phyloP scores from a whole-genome alignment of 2,329 filamentous ascomycete species.

The Phoma sp. region DNA sequence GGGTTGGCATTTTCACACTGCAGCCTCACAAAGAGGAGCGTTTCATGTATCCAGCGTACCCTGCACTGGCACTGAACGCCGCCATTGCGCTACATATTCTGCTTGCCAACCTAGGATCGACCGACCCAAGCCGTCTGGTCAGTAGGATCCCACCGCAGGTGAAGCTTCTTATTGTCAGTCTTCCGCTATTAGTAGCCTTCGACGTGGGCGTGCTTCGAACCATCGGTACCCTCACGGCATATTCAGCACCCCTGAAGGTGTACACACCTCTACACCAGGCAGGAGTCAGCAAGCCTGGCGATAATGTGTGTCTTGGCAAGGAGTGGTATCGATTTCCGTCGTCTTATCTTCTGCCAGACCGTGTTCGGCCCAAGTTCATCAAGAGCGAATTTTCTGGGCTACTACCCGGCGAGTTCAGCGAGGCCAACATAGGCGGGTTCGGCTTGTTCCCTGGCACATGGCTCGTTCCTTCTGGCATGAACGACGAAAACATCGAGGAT shows the following conservation, averaged over 20 bases:
- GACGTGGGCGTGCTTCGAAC: conserved; percentile 75
- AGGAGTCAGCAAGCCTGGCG: conserved; percentile 65
- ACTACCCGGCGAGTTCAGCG: conserved; percentile 87
- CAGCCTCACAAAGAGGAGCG: conserved; percentile 98
- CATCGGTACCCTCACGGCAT: conserved; percentile 79
- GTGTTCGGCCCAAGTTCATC: conserved; percentile 86
- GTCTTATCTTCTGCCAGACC: conserved; percentile 86
- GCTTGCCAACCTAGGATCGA: conserved; percentile 75
- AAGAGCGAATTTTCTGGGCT: conserved; percentile 89
- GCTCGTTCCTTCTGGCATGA: conserved; percentile 83
- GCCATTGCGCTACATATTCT: conserved; percentile 84
- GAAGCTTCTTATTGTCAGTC: conserved; percentile 70
- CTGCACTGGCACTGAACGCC: conserved; percentile 87
- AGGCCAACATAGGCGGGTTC: conserved; percentile 69
- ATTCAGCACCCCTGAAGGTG: conserved; percentile 78
- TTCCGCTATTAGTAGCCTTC: conserved; percentile 69
- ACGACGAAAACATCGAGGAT: conserved; percentile 90
- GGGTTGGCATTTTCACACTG: conserved; percentile 87
- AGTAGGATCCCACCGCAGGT: conserved; percentile 76
- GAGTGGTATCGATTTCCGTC: conserved; percentile 99
- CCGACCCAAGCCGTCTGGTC: conserved; percentile 69
- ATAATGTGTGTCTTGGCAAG: conserved; percentile 87
- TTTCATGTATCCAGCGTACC: conserved; percentile 98
- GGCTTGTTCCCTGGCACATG: conserved; percentile 85
- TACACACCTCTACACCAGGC: conserved; percentile 70